Conservation (phyloP, 225 moss, liverwort and hornwort genomes). For the Sphagnum tenellum region DNA sequence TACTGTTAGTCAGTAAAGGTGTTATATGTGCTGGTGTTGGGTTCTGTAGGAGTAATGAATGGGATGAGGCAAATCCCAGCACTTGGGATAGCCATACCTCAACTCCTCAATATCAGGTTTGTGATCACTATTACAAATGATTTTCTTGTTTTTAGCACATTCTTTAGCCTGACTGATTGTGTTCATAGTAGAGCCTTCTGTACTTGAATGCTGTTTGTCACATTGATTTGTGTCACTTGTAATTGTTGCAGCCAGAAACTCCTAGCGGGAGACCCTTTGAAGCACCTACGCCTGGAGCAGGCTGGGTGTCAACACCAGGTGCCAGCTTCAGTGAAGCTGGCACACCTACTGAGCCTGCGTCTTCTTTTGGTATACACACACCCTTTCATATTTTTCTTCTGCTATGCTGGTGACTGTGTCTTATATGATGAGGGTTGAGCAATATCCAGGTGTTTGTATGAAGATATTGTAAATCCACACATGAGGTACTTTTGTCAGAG, state of each 20-base stretch:
- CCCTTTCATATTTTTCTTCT: too few relatives aligned
- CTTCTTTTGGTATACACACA: conserved; percentile 42
- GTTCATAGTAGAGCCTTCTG: too few relatives aligned
- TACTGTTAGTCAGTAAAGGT: too few relatives aligned
- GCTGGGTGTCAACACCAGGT: conserved; percentile 87
- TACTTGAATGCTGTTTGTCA: too few relatives aligned
- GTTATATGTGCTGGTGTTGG: conserved; percentile 3
- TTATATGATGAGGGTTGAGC: too few relatives aligned
- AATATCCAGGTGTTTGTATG: too few relatives aligned
- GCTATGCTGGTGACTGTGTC: too few relatives aligned
- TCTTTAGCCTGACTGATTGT: too few relatives aligned
- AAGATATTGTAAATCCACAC: too few relatives aligned
- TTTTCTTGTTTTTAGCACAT: too few relatives aligned
- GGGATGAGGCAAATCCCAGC: conserved; percentile 91
- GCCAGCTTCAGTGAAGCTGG: conserved; percentile 86
- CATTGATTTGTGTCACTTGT: too few relatives aligned
- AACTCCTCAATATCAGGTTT: conserved; percentile 81
- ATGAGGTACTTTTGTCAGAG: too few relatives aligned
- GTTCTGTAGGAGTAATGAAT: conserved; percentile 50
- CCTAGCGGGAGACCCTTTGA: conserved; percentile 80
- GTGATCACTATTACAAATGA: background rate
- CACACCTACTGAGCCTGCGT: conserved; percentile 73
- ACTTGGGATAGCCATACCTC: conserved; percentile 66
- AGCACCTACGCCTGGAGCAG: conserved; percentile 67
- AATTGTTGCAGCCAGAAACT: conserved; percentile 55